These are phyloP conservation scores for Kwoniella shivajii DNA, from an alignment of 1,284 basidiomycete genomes.

Conservation along the genomic window DNA sequence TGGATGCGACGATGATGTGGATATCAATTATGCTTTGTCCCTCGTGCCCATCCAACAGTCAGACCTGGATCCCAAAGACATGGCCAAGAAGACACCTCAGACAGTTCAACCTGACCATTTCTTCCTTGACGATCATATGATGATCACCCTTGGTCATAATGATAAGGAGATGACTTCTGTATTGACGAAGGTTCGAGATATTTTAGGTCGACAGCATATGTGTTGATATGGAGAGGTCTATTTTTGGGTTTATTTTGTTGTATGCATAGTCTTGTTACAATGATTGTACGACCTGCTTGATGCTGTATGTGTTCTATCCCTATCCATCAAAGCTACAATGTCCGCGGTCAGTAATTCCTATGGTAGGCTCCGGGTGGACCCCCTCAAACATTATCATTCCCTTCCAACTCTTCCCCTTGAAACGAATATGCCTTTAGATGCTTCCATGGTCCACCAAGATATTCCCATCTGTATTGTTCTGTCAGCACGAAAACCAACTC, in stretches of 20 bases:
- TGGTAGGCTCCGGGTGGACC: not conserved
- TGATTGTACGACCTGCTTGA: too few relatives aligned
- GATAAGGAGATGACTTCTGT: constrained; percentile 11
- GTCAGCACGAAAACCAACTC: not conserved
- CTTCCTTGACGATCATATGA: constrained; percentile 13
- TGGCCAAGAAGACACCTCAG: not conserved
- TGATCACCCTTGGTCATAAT: constrained; percentile 14
- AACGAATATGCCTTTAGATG: constrained; percentile 16
- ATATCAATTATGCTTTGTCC: constrained; percentile 13
- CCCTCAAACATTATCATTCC: not conserved
- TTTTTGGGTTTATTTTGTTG: not conserved
- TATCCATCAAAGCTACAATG: too few relatives aligned
- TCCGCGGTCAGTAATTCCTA: too few relatives aligned
- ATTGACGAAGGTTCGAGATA: constrained; percentile 5
- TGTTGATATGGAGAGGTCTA: not conserved
- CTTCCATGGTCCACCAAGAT: constrained; percentile 19
- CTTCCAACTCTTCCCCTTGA: constrained; percentile 1
- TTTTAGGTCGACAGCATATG: constrained; percentile 12
- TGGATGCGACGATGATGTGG: constrained; percentile 6
- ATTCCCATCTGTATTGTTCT: constrained; percentile 12
- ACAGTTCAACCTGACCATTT: constrained; percentile 12
- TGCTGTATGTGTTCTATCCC: too few relatives aligned
- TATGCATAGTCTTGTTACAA: not conserved
- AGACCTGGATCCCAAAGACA: not conserved
- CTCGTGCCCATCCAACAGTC: constrained; percentile 1